Conservation (phyloP, 2,329 filamentous ascomycete genomes). For the Magnaporthales sp. region DNA sequence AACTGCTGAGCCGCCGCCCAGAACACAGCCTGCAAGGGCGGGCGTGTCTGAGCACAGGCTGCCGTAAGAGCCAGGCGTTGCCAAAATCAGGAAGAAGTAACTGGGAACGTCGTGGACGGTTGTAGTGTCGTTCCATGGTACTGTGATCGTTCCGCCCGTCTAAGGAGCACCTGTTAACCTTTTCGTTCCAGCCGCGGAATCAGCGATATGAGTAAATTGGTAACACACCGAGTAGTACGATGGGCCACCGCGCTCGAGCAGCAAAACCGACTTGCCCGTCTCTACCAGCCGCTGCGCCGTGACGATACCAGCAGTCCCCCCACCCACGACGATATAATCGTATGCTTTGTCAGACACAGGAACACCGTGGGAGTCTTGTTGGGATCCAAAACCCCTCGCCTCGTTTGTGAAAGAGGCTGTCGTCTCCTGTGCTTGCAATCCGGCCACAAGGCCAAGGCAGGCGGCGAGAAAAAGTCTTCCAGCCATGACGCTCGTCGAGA, state of each 20-base stretch:
- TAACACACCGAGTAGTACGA: neutral
- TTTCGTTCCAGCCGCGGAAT: neutral
- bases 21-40: constrained; percentile 19
- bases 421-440: neutral
- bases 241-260: neutral
- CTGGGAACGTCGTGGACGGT: neutral
- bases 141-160: neutral
- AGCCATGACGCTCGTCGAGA: neutral
- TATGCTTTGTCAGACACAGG: neutral
- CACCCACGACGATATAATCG: neutral
- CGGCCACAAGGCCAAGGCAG: neutral
- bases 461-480: neutral
- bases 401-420: neutral
- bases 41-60: neutral
- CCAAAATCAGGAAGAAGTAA: neutral
- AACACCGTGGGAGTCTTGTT: neutral
- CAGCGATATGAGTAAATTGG: neutral
- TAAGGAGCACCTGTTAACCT: neutral
- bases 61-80: no score
- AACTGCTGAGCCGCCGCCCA: constrained; percentile 25
- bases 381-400: neutral
- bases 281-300: neutral
- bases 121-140: neutral
- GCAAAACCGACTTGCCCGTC: neutral
- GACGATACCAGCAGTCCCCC: neutral